Percentiles rank a stretch among this genome's conserved stretches.
These are phyloP conservation scores for Amauroascus verrucosus DNA, from an alignment of 2,329 filamentous ascomycete species.

Conservation along the genomic window DNA sequence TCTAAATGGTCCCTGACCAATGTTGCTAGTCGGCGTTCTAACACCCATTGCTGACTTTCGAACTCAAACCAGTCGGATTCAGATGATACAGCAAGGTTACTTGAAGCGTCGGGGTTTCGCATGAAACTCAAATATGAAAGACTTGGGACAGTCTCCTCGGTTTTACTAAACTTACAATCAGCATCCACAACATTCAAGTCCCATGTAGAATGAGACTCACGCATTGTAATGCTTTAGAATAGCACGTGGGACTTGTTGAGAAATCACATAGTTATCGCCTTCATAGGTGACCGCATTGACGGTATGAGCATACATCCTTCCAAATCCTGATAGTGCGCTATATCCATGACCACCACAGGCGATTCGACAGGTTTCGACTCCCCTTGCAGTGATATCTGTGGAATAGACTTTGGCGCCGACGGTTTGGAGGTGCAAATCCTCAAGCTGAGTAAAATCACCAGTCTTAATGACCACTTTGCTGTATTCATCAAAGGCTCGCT, in stretches of 20 bases:
- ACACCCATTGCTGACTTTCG: conserved; percentile 17
- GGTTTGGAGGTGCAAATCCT: conserved; percentile 21
- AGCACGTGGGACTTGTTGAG: conserved; percentile 28
- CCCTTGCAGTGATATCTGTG: conserved; percentile 18
- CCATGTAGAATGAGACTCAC: neutral
- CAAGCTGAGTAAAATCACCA: conserved; percentile 18
- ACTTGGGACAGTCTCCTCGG: conserved; percentile 17
- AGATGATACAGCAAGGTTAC: conserved; percentile 1
- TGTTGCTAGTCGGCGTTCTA: conserved; percentile 17
- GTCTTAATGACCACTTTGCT: conserved; percentile 17
- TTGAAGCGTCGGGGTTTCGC: conserved; percentile 5
- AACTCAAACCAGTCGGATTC: conserved; percentile 16
- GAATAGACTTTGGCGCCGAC: conserved; percentile 20
- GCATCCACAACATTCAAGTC: neutral
- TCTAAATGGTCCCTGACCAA: conserved; percentile 19
- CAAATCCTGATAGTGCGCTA: conserved; percentile 26
- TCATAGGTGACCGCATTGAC: conserved; percentile 27
- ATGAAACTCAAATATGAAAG: conserved; percentile 19
- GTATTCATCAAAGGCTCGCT: conserved; percentile 18
- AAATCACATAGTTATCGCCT: conserved; percentile 36
- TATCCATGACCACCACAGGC: conserved; percentile 34
- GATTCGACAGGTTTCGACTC: conserved; percentile 19
- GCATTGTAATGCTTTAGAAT: conserved; percentile 21
- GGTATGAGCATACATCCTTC: conserved; percentile 23
- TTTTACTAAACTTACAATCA: conserved; percentile 9